Evolutionary conservation across 345 rosid genomes (phyloP), one percentile per base, ranked within the genome.

Genomic region (Erodium maritimum): DNA sequence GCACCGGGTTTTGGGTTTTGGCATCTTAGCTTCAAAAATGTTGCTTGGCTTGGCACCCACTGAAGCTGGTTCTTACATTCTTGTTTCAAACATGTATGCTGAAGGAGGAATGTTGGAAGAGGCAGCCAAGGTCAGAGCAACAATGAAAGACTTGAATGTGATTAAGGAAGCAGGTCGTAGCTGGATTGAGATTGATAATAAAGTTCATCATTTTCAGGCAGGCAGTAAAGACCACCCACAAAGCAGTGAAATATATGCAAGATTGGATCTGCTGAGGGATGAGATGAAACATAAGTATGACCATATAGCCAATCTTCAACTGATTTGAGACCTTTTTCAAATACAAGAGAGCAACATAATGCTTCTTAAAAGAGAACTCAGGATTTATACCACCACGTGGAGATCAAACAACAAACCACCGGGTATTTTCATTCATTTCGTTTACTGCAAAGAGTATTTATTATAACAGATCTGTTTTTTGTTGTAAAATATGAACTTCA

Each of bases 81-180:
- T 60, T 55, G 19, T 73, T 54, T 53, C 77, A 6, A 51, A 54
- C 50, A 68, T 68, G 23, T 73, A 73, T 57, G 77, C 77, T 25
- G 61, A 58, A 37, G 61, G 69, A 10, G 58, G 62, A 58, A 73
- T 65, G 51, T 68, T 72, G 77, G 61, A 52, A 8, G 67, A 68
- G n/a, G 77, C 61, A 0, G 50, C 52, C 50, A 54, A 58, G 58
- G 67, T 73, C 16, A 61, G 77, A 51, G 51, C 50, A 46, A 42
- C 65, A 24, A 73, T 73, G 77, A 53, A 52, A 0, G 72, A 61
- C 20, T 55, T 64, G 29, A 65, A 53, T 12, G 58, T 64, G 11
- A 58, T n/a, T 54, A 73, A 68, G 58, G 58, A 57, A 54, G 45
- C 73, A 2, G 77, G 77, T 17, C 65, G 77, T 61, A 73, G 77